These are phyloP conservation scores for Isabelozyma gotoi DNA, from an alignment of 805 yeast species.

Conservation along the genomic window DNA sequence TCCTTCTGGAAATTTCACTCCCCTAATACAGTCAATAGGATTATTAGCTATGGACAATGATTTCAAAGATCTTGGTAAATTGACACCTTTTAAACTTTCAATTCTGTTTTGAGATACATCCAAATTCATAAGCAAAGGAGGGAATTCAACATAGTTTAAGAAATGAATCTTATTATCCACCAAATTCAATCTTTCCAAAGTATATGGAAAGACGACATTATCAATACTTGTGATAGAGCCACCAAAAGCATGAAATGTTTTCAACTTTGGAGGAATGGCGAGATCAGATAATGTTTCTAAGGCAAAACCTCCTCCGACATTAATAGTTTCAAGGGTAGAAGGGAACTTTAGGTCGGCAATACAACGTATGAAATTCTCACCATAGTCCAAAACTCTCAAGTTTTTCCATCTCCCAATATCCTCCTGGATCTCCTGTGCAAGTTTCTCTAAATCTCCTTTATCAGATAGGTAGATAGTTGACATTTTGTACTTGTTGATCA, in stretches of 20 bases:
- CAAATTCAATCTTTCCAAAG: slow-evolving; percentile 32
- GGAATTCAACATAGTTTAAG: slow-evolving; percentile 39
- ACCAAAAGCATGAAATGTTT: slow-evolving; percentile 29
- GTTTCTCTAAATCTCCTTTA: slow-evolving; percentile 25
- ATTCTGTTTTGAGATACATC: slow-evolving; percentile 41
- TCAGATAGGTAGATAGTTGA: slow-evolving; percentile 34
- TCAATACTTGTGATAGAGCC: slow-evolving; percentile 36
- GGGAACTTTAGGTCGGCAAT: slow-evolving; percentile 42
- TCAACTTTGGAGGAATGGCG: slow-evolving; percentile 33
- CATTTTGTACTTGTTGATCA: slow-evolving; percentile 36
- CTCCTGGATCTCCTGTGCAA: slow-evolving; percentile 37
- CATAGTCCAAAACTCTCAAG: slow-evolving; percentile 34
- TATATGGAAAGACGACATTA: slow-evolving; percentile 31
- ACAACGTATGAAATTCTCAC: slow-evolving; percentile 34
- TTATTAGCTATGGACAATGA: slow-evolving; percentile 32
- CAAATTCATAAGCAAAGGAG: slow-evolving; percentile 24
- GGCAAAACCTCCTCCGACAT: slow-evolving; percentile 39
- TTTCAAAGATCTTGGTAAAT: slow-evolving; percentile 32
- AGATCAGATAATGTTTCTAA: slow-evolving; percentile 40
- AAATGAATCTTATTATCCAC: slow-evolving; percentile 39
- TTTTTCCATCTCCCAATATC: slow-evolving; percentile 36
- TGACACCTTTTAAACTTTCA: slow-evolving; percentile 36
- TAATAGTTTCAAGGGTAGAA: slow-evolving; percentile 34
- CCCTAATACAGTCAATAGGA: slow-evolving; percentile 44
- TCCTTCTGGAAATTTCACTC: slow-evolving; percentile 39